A percentile compares a stretch with the other conserved stretches of the same genome.
Conservation (phyloP, 2,329 filamentous ascomycete genomes). For the Colletotrichum sp. region DNA sequence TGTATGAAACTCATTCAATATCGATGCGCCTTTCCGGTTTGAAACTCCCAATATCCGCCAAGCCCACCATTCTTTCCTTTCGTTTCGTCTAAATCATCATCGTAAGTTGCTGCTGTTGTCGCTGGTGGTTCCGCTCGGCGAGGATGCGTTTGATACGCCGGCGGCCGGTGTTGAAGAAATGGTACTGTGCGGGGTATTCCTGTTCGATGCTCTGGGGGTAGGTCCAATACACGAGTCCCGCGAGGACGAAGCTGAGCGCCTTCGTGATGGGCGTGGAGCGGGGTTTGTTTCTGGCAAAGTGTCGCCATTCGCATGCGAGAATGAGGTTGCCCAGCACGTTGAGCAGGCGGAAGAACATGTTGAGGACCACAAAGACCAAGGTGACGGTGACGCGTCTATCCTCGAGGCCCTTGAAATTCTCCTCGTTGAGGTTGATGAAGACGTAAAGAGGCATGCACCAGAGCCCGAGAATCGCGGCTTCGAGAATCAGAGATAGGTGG, state of each 20-base stretch:
- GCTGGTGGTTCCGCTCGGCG: slow-evolving; percentile 13
- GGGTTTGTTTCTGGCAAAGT: slow-evolving; percentile 40
- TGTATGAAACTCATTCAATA: not conserved
- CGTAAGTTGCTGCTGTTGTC: slow-evolving; percentile 10
- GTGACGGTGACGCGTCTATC: slow-evolving; percentile 29
- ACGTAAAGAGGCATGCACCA: slow-evolving; percentile 31
- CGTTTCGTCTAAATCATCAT: slow-evolving; percentile 5
- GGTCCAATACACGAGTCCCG: slow-evolving; percentile 44
- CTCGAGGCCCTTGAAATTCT: not conserved
- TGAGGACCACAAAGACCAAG: slow-evolving; percentile 38
- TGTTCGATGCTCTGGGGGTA: slow-evolving; percentile 46
- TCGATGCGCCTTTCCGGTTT: not conserved
- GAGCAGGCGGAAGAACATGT: slow-evolving; percentile 43
- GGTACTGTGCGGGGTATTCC: slow-evolving; percentile 32
- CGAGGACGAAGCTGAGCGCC: slow-evolving; percentile 29
- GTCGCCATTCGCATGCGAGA: slow-evolving; percentile 41
- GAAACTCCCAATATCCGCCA: not conserved
- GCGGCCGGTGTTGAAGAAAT: slow-evolving; percentile 17
- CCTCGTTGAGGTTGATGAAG: slow-evolving; percentile 20
- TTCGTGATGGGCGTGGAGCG: not conserved
- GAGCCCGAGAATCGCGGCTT: slow-evolving; percentile 37
- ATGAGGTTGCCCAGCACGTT: slow-evolving; percentile 44
- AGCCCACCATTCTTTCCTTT: not conserved
- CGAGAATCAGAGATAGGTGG: slow-evolving; percentile 40
- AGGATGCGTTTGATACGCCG: slow-evolving; percentile 17